Conservation (phyloP, 1,139 yeast species). For the Magnusiomyces ingens region DNA sequence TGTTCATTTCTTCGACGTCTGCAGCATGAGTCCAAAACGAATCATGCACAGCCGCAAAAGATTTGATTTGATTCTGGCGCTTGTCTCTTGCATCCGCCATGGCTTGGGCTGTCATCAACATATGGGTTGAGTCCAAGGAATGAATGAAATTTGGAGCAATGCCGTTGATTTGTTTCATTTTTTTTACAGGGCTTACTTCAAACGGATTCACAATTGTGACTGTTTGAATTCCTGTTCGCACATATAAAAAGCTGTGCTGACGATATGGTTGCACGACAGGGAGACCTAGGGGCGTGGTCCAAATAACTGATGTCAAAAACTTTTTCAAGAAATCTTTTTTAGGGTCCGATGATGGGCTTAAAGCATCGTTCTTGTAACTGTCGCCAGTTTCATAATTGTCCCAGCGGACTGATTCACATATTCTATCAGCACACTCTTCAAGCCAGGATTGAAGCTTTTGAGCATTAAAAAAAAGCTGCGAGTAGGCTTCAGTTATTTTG, state of each 20-base stretch:
- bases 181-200: slow-evolving; percentile 64
- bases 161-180: slow-evolving; percentile 75
- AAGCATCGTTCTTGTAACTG: neutral
- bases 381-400: slow-evolving; percentile 18
- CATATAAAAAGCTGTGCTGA: slow-evolving; percentile 30
- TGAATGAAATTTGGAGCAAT: slow-evolving; percentile 95
- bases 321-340: slow-evolving; percentile 35
- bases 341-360: neutral
- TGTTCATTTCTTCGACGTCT: slow-evolving; percentile 69
- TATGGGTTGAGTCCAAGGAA: slow-evolving; percentile 93
- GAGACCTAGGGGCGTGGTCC: slow-evolving; percentile 94
- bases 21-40: slow-evolving; percentile 98
- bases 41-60: slow-evolving; percentile 97
- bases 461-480: slow-evolving; percentile 77
- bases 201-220: slow-evolving; percentile 72
- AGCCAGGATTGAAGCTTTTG: slow-evolving; percentile 89
- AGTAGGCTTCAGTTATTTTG: slow-evolving; percentile 67
- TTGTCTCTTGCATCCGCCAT: slow-evolving; percentile 24
- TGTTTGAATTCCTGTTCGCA: slow-evolving; percentile 71
- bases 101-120: slow-evolving; percentile 80
- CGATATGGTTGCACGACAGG: slow-evolving; percentile 93
- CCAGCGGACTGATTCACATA: slow-evolving; percentile 49
- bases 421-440: slow-evolving; percentile 68
- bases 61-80: slow-evolving; percentile 17
- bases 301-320: slow-evolving; percentile 75